These are phyloP conservation scores for Rhodotorula sp. DNA, from an alignment of 1,284 basidiomycete genomes.

Conservation along the genomic window DNA sequence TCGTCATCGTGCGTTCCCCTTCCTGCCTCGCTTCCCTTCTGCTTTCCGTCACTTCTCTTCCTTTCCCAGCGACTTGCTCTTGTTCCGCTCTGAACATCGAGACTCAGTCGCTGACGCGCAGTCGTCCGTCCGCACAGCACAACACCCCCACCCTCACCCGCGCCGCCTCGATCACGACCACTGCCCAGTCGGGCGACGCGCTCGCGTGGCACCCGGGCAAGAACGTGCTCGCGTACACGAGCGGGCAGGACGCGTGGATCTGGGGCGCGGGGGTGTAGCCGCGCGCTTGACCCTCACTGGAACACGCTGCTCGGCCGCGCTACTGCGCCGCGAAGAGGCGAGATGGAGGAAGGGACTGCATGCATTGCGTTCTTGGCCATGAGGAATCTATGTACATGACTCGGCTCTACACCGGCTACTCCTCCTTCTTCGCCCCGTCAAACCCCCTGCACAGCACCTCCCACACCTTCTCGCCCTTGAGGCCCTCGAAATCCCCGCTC, in stretches of 20 bases:
- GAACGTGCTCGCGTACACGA: slow-evolving; percentile 36
- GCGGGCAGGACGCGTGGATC: slow-evolving; percentile 25
- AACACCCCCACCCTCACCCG: slow-evolving; percentile 1
- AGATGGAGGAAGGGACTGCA: neutral
- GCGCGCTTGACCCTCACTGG: too few relatives aligned
- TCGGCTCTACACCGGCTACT: neutral
- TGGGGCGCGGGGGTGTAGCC: slow-evolving; percentile 15
- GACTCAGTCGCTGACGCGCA: too few relatives aligned
- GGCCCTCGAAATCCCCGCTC: neutral
- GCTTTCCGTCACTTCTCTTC: neutral
- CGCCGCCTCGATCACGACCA: neutral
- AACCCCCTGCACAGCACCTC: slow-evolving; percentile 12
- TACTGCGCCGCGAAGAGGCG: too few relatives aligned
- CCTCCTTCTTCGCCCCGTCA: neutral
- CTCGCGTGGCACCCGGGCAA: slow-evolving; percentile 41
- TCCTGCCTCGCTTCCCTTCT: neutral
- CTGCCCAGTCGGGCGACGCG: slow-evolving; percentile 7
- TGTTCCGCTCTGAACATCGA: too few relatives aligned
- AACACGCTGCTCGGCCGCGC: too few relatives aligned
- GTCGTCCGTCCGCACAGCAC: neutral
- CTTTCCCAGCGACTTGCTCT: slow-evolving; percentile 6
- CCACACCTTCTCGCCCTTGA: slow-evolving; percentile 15
- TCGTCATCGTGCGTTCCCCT: slow-evolving; percentile 32
- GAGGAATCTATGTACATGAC: neutral
- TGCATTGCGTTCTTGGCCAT: too few relatives aligned